Evolutionary conservation across 306 rosid species (phyloP).

Genomic region (Lathyrus oleraceus): DNA sequence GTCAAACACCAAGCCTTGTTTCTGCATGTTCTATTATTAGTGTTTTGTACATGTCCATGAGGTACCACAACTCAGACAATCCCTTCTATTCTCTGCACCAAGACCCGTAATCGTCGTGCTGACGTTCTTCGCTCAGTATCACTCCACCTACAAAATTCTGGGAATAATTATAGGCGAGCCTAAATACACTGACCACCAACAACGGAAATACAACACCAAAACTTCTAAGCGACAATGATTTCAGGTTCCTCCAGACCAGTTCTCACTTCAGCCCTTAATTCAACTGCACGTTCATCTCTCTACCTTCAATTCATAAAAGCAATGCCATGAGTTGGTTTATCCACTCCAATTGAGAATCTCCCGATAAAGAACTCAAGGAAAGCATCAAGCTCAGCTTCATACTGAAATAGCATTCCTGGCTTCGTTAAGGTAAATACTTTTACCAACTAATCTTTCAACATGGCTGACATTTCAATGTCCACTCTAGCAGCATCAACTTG

Average conservation of each 20-base stretch:
- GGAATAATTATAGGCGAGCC: constrained; percentile 90
- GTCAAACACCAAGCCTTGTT: too few relatives aligned
- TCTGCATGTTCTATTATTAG: too few relatives aligned
- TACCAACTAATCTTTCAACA: constrained; percentile 94
- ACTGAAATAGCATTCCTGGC: constrained; percentile 99
- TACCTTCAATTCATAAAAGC: constrained; percentile 94
- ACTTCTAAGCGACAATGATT: constrained; percentile 81
- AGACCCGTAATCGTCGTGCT: constrained; percentile 78
- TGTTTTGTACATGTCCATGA: too few relatives aligned
- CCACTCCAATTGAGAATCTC: constrained; percentile 98
- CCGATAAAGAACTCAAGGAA: constrained; percentile 96
- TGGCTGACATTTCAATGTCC: constrained; percentile 95
- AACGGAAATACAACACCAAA: constrained; percentile 91
- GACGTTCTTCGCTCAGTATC: constrained; percentile 96
- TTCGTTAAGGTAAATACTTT: constrained; percentile 92
- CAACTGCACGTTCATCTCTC: constrained; percentile 84
- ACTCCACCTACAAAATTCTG: constrained; percentile 99
- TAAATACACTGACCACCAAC: constrained; percentile 97
- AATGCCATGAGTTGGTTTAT: constrained; percentile 96
- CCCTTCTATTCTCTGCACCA: constrained; percentile 87
- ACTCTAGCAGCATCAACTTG: constrained; percentile 94
- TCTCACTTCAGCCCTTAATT: constrained; percentile 79
- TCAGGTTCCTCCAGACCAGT: constrained; percentile 98
- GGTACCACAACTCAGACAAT: too few relatives aligned
- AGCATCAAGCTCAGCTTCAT: constrained; percentile 86